These are phyloP conservation scores for Xylaria grammica DNA, from an alignment of 495 filamentous ascomycete genomes.

Conservation along the genomic window DNA sequence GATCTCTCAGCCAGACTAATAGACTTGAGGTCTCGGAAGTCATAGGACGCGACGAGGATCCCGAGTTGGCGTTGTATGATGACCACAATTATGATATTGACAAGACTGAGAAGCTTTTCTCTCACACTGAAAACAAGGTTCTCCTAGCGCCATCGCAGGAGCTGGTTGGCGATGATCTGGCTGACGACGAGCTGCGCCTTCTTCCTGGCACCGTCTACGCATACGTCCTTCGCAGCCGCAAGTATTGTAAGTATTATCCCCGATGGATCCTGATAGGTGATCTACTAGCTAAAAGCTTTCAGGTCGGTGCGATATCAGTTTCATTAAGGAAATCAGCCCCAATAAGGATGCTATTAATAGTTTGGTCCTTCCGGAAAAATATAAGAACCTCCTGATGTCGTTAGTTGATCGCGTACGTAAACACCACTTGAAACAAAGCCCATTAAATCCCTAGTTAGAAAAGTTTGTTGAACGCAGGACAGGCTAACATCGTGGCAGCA, in stretches of 20 bases:
- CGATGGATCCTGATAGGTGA: neutral
- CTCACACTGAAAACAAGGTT: conserved; percentile 6
- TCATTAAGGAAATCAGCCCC: neutral
- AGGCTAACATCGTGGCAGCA: conserved; percentile 9
- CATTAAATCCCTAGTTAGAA: neutral
- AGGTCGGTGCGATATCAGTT: conserved; percentile 1
- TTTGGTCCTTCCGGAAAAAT: neutral
- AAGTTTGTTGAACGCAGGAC: neutral
- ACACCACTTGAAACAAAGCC: neutral
- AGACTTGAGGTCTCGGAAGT: conserved; percentile 4
- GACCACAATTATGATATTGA: conserved; percentile 19
- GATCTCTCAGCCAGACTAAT: conserved; percentile 10
- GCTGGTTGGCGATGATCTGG: conserved; percentile 5
- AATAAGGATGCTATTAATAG: neutral
- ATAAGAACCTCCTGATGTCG: neutral
- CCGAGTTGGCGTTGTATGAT: conserved; percentile 18
- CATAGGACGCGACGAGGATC: conserved; percentile 8
- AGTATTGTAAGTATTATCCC: conserved; percentile 19
- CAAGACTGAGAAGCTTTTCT: conserved; percentile 19
- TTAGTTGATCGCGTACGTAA: neutral
- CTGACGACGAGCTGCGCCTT: conserved; percentile 18
- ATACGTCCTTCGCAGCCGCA: conserved; percentile 21
- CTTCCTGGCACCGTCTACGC: conserved; percentile 17
- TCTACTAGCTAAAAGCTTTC: neutral
- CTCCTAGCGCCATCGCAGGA: conserved; percentile 16